Base-by-base conservation (phyloP, 768 basidiomycete genomes). In the Termitomyces sp. region DNA sequence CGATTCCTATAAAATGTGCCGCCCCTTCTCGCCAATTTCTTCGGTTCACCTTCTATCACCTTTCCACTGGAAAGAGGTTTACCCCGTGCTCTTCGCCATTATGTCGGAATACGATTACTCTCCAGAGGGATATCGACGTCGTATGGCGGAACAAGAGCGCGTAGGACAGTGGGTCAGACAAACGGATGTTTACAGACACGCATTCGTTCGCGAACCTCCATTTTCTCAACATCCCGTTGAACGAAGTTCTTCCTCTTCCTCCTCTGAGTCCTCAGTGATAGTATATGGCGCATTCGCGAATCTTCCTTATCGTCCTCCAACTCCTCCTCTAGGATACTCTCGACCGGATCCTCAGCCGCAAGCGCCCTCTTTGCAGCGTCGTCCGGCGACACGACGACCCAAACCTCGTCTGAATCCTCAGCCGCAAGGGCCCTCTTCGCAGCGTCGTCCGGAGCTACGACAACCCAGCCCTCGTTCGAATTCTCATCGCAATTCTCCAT, bases 111-210 rank as follows among this genome's bases (percentile, higher is more conserved):
- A n/a, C 29, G 29, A 29, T 6, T 29, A 29, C 29, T 29, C 29
- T 29, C 29, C 29, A 29, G 29, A 29, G 6, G 29, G 4, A 29
- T 29, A 29, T 6, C 3, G 4, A 29, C 29, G 4, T 29, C 29
- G 6, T 29, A 29, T 77, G 36, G 77, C 74, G 1, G 80, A 74
- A 18, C 80, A 80, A 62, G 50, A 69, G 57, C 76, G 81, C 56
- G 77, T 83, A 5, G 72, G 78, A 0, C 72, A 74, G 29, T 29
- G 29, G 29, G 3, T 3, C 4, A 29, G 29, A 62, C 64, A 79
- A 22, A 83, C 80, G 1, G 75, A 79, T 58, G 68, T 68, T 27
- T 69, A 73, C 60, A 64, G 75, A 42, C 50, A 65, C 7, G 58
- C 69, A 36, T 75, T 75, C 59, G 55, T 22, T 8, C 31, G 44